Percentiles rank a stretch among this genome's conserved stretches.
phyloP scores from a whole-genome alignment of 495 filamentous ascomycete species.

The Aspergillus kassunensis region DNA sequence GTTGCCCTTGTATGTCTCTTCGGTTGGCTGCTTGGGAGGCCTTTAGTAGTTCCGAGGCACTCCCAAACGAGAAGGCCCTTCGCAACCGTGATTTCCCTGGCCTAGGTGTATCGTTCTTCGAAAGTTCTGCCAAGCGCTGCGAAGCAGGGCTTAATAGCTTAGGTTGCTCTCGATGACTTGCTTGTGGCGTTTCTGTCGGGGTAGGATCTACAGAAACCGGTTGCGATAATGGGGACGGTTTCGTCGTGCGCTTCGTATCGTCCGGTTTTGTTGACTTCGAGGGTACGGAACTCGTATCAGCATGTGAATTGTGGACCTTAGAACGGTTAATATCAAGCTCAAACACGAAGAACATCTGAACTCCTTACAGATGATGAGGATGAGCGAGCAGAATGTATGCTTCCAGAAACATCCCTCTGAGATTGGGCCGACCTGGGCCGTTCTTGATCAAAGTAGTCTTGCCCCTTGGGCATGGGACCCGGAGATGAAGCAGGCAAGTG shows the following conservation, averaged over 20 bases:
- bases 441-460: conserved; percentile 36
- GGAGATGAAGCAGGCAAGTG: conserved; percentile 31
- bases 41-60: conserved; percentile 84
- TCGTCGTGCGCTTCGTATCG: conserved; percentile 62
- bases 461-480: conserved; percentile 21
- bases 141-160: conserved; percentile 62
- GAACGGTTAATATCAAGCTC: not conserved
- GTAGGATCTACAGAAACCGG: conserved; percentile 58
- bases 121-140: conserved; percentile 74
- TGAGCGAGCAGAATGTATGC: conserved; percentile 47
- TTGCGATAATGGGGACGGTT: conserved; percentile 85
- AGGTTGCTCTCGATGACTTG: conserved; percentile 22
- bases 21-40: conserved; percentile 50
- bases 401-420: conserved; percentile 57
- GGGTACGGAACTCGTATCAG: conserved; percentile 42
- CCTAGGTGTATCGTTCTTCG: conserved; percentile 65
- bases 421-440: conserved; percentile 53
- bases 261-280: conserved; percentile 64
- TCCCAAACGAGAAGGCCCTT: conserved; percentile 95
- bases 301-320: conserved; percentile 14
- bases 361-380: conserved; percentile 56
- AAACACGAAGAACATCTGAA: not conserved
- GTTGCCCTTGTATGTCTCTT: conserved; percentile 39
- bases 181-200: conserved; percentile 25
- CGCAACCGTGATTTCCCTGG: conserved; percentile 83